Base-by-base conservation (phyloP, 352 stramenopile species). In the Globisporangium middletonii region DNA sequence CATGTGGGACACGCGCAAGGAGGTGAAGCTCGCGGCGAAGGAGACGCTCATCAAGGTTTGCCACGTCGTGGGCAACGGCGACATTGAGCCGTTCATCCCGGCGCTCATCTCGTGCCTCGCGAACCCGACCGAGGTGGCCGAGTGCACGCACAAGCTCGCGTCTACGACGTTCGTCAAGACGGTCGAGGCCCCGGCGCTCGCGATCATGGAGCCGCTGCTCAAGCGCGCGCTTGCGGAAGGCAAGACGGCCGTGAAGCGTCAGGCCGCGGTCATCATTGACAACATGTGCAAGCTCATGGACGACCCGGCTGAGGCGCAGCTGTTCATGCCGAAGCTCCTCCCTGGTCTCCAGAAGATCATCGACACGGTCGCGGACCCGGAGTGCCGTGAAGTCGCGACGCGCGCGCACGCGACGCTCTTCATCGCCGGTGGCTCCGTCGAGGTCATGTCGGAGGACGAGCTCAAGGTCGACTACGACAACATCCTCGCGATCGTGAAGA, bases 251-350 rank as follows among this genome's bases (percentile, higher is more conserved):
- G 96, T 98, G 35, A 98, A 99, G 79, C 93, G 96, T 87, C 96
- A 99, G 79, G 93, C 91, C 51, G 94, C 95, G 64, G 96, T 99
- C 62, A 99, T 99, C 65, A 99, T 98, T 73, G 94, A 99, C 84
- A 99, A 99, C 83, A 98, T 99, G 95, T 98, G 89, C 75, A 99
- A 99, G 87, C 84, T 99, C 44, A 97, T 99, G 64, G 96, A 99
- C 72, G 95, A 99, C 72, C 94, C 97, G 1, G 71, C 97, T 66
- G 94, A 98, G 71, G 97, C 95, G 11, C 94, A 96, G 77, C 86
- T 97, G 33, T 99, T 99, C 80, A 94, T 99, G 72, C 96, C 96
- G 27, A 95, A 98, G 65, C 84, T 99, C 12, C 83, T 99, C 45
- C 96, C 96, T 57, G 96, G 94, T 50, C 84, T 99, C 42, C 88